Base-by-base conservation (phyloP, 192 early-diverging fungal genomes). In the Paraglomus brasilianum region DNA sequence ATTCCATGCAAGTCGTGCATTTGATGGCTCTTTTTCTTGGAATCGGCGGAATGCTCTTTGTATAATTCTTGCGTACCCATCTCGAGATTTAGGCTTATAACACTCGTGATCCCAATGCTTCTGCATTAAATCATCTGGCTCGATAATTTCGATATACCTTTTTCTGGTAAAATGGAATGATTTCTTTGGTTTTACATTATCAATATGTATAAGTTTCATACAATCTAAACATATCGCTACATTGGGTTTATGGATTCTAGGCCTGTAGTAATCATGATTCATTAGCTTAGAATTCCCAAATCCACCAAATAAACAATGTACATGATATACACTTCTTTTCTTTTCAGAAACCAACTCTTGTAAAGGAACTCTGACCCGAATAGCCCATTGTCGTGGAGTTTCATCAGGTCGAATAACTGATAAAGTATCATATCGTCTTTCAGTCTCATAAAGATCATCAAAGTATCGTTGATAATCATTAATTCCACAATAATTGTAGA, bases 211-310 rank as follows among this genome's bases (percentile, higher is more conserved):
- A 46, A 63, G 61, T 63, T 63, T 63, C 44, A 2, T 11, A 19
- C 44, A 63, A 63, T 13, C 61, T 9, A 63, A 46, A 63, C 61
- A 63, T 11, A 63, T 63, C 4, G 61, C 61, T 13, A 48, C 17
- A 63, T 63, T 2, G 14, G 0, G 5, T 63, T 63, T 63, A 47
- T 63, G 21, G 43, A 63, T 63, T 24, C 61, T 63, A 11, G 44
- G 61, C 43, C 61, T 63, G 44, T 63, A 63, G 19, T 63, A 63
- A 47, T 63, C 19, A 46, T 36, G 30, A 63, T 63, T 48, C n/a
- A 47, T 45, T 36, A 46, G 30, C 30, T 63, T 63, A 63, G 43
- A 15, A 1, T 56, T 56, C 7, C 53, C 38, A n/a, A 24, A 53
- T 19, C 6, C 52, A 5, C 52, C 42, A 45, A 21, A 62, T 62